A percentile compares a stretch with the other conserved stretches of the same genome.
phyloP scores from a whole-genome alignment of 1,139 yeast species.

The Debaryomyces sp. region DNA sequence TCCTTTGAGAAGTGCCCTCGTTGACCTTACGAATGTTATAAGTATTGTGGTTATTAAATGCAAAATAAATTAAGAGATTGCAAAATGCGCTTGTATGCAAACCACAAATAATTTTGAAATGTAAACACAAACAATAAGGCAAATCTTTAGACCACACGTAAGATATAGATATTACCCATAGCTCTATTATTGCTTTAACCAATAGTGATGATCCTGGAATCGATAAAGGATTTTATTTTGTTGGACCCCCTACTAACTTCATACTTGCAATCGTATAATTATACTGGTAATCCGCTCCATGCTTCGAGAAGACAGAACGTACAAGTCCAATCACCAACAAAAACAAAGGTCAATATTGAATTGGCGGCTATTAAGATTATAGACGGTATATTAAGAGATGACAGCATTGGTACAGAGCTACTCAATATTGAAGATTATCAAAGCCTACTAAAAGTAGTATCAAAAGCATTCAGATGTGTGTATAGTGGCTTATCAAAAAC shows the following conservation, averaged over 20 bases:
- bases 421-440: conserved; percentile 5
- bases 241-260: conserved; percentile 9
- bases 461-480: conserved; percentile 23
- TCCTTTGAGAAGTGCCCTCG: not conserved
- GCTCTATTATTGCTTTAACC: not conserved
- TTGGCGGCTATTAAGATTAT: conserved; percentile 11
- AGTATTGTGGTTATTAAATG: not conserved
- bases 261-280: conserved; percentile 6
- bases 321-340: conserved; percentile 6
- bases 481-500: conserved; percentile 14
- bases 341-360: conserved; percentile 14
- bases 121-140: conserved; percentile 7
- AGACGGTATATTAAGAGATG: conserved; percentile 4
- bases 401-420: not conserved
- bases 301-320: conserved; percentile 14
- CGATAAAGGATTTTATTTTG: conserved; percentile 1
- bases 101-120: conserved; percentile 3
- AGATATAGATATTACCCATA: not conserved
- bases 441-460: conserved; percentile 10
- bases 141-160: not conserved
- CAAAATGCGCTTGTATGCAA: conserved; percentile 3
- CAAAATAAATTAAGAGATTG: not conserved
- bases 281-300: conserved; percentile 12
- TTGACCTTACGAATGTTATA: not conserved
- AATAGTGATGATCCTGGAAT: conserved; percentile 4